A percentile compares a stretch with the other conserved stretches of the same genome.
These are phyloP conservation scores for Chlorella sp. DNA, from an alignment of 139 green algal genomes.

Conservation along the genomic window DNA sequence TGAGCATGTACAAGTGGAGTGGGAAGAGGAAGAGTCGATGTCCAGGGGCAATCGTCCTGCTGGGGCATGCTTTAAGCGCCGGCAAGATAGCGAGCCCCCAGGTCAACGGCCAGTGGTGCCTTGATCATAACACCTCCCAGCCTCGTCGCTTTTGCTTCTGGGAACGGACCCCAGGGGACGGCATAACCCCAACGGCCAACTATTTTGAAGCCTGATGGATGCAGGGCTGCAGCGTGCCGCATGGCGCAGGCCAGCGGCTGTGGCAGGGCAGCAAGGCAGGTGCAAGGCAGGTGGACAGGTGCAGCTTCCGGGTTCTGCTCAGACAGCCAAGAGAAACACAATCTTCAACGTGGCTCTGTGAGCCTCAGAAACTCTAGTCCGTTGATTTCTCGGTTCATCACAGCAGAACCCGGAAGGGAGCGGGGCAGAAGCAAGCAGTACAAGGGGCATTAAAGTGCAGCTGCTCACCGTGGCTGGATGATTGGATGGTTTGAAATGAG, in stretches of 20 bases:
- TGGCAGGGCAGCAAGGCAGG: neutral
- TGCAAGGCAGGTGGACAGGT: neutral
- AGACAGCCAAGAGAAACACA: slow-evolving; percentile 87
- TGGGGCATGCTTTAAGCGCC: slow-evolving; percentile 32
- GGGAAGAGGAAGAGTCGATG: slow-evolving; percentile 17
- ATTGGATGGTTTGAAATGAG: too few relatives aligned
- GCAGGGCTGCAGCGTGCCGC: neutral
- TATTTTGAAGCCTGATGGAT: slow-evolving; percentile 71
- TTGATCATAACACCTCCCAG: slow-evolving; percentile 73
- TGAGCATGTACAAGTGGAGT: too few relatives aligned
- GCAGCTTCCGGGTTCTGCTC: slow-evolving; percentile 50
- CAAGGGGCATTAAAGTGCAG: neutral
- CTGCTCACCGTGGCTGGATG: too few relatives aligned
- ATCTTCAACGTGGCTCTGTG: slow-evolving; percentile 66
- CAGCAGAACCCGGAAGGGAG: neutral
- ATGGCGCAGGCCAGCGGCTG: neutral
- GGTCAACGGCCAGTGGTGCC: slow-evolving; percentile 51
- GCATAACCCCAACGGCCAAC: slow-evolving; percentile 67
- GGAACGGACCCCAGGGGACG: slow-evolving; percentile 69
- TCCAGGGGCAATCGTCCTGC: slow-evolving; percentile 69
- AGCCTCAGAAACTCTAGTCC: slow-evolving; percentile 91
- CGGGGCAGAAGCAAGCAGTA: neutral
- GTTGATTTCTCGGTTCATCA: slow-evolving; percentile 45
- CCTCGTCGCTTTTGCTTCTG: slow-evolving; percentile 75
- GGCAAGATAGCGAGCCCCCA: slow-evolving; percentile 69